phyloP scores from a whole-genome alignment of 2,329 filamentous ascomycete species.

The Colletotrichum spinosum region DNA sequence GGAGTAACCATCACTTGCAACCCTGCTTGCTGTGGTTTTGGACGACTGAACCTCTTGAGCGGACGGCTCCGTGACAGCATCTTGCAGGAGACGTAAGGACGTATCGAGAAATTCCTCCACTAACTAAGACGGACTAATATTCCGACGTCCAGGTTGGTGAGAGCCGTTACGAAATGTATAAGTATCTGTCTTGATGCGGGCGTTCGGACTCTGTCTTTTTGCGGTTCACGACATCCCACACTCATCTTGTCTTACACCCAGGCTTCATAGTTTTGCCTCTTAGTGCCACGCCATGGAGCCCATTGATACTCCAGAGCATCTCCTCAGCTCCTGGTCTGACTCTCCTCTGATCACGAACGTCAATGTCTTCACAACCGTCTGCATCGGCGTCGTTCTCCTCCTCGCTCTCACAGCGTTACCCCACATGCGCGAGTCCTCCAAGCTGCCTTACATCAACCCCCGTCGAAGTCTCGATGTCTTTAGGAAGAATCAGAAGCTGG shows the following conservation, averaged over 20 bases:
- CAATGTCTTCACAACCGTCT: constrained; percentile 16
- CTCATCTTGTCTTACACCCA: not conserved
- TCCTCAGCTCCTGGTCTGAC: not conserved
- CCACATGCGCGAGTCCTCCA: constrained; percentile 21
- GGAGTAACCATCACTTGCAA: not conserved
- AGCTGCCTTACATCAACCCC: constrained; percentile 27
- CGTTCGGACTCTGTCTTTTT: not conserved
- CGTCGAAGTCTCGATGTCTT: constrained; percentile 2
- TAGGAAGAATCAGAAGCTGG: not conserved
- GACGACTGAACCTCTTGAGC: not conserved
- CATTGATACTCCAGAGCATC: not conserved
- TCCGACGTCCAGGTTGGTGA: no score
- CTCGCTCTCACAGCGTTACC: not conserved
- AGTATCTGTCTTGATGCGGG: not conserved
- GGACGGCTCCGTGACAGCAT: not conserved
- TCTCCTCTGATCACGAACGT: not conserved
- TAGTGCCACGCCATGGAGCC: constrained; percentile 1
- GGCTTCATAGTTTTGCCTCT: not conserved
- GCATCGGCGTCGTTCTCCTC: constrained; percentile 14
- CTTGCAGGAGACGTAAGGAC: not conserved
- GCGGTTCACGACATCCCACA: not conserved
- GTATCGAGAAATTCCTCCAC: not conserved
- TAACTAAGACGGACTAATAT: not conserved
- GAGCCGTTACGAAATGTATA: not conserved
- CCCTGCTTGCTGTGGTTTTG: not conserved